Base-by-base conservation (phyloP, 78 protist species). In the Pelomyxa schiedti region DNA sequence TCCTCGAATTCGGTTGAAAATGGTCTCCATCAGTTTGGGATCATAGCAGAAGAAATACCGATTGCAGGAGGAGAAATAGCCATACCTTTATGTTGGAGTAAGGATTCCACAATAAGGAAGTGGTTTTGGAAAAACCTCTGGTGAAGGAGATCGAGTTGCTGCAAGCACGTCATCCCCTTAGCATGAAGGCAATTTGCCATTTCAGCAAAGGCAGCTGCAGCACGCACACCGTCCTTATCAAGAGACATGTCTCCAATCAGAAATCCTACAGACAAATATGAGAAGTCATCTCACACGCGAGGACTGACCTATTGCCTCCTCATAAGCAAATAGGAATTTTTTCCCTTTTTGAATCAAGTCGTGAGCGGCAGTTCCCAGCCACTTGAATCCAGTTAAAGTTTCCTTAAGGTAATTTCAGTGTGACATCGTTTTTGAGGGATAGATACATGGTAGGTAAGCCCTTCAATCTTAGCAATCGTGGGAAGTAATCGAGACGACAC, bases 341-440 rank as follows among this genome's bases (percentile, higher is more conserved):
- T 42, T 16, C 3, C 95, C 96, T 24, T 53, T 76, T 8, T 53
- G 8, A 32, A 69, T 58, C 22, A 88, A 76, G 8, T 90, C 92
- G 7, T 32, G 0, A 5, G 90, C 89, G 29, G 41, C n/a, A 86
- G 90, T 90, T 63, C 96, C 99, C 9, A 97, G 81, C 98, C 98
- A 96, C 75, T 97, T 97, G 88, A 97, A 97, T 39, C 99, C 99
- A 32, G 98, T 96, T 42, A 96, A 80, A 1, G 94, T 88, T 36
- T 92, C 96, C 65, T 32, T 22, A 69, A 43, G 30, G 53, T 53
- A 78, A 5, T 1, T 67, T 42, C 26, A 3, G 38, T 2, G 35
- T 9, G 4, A 73, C 42, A 47, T 42, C 70, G 4, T 42, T 5
- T 3, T 6, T 29, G 9, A 77, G 38, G 2, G 69, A 39, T 1